A percentile compares a stretch with the other conserved stretches of the same genome.
phyloP scores from a whole-genome alignment of 768 basidiomycete genomes.

The Suillus sp. region DNA sequence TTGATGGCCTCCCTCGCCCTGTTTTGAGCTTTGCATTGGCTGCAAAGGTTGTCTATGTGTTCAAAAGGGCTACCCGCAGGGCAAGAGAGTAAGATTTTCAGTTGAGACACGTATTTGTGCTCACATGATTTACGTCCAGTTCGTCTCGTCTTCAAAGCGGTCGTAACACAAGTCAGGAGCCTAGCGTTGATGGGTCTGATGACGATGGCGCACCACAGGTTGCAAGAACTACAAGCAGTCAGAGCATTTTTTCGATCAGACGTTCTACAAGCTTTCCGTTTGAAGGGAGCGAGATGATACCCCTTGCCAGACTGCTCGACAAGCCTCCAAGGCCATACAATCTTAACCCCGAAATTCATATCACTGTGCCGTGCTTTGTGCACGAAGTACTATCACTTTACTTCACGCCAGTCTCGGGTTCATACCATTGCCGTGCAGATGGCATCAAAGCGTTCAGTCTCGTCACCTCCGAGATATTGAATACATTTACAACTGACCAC shows the following conservation, averaged over 20 bases:
- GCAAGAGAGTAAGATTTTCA: conserved; percentile 2
- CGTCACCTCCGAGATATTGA: neutral
- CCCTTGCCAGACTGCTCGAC: conserved; percentile 1
- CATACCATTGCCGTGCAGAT: neutral
- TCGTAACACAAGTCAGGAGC: neutral
- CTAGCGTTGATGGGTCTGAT: neutral
- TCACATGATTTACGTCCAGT: neutral
- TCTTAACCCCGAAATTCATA: conserved; percentile 4
- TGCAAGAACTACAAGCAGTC: neutral
- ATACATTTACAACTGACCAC: neutral
- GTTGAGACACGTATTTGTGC: neutral
- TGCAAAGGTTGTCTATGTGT: neutral
- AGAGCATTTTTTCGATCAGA: conserved; percentile 3
- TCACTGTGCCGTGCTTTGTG: conserved; percentile 9
- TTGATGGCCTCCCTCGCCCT: neutral
- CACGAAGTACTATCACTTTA: neutral
- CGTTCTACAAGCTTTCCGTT: neutral
- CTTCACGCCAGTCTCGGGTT: neutral
- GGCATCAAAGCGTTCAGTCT: conserved; percentile 3
- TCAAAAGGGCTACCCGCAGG: neutral
- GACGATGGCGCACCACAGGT: neutral
- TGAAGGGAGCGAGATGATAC: neutral
- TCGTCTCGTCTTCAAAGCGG: neutral
- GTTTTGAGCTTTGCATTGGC: neutral
- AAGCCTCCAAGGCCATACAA: neutral